These are phyloP conservation scores for Colletotrichum musicola DNA, from an alignment of 2,329 filamentous ascomycete species.

Conservation along the genomic window DNA sequence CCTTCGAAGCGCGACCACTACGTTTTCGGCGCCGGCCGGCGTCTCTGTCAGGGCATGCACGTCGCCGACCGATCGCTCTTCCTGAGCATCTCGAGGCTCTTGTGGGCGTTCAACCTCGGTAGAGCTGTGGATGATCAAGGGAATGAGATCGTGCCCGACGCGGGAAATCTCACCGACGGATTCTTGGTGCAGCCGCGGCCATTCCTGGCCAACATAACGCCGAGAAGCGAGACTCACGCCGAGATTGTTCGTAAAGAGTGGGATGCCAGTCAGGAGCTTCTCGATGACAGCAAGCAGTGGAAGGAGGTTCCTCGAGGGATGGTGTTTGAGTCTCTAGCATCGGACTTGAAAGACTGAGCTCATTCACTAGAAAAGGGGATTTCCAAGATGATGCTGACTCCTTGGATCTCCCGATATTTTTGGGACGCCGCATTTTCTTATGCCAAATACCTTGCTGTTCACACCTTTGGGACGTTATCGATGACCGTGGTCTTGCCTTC, in stretches of 20 bases:
- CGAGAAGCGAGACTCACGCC: conserved; percentile 22
- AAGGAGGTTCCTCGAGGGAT: conserved; percentile 17
- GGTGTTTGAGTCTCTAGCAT: conserved; percentile 7
- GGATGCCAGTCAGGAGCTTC: conserved; percentile 12
- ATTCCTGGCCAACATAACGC: conserved; percentile 31
- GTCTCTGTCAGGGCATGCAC: conserved; percentile 53
- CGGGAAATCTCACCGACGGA: conserved; percentile 36
- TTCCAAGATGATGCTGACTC: no score
- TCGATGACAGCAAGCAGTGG: conserved; percentile 22
- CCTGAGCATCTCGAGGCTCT: conserved; percentile 58
- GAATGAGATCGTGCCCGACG: conserved; percentile 51
- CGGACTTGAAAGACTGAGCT: neutral
- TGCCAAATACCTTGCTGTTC: no score
- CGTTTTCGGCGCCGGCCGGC: conserved; percentile 45
- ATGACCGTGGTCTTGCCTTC: no score
- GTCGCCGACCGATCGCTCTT: conserved; percentile 64
- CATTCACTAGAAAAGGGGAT: no score
- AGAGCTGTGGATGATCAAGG: conserved; percentile 34
- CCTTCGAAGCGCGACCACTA: conserved; percentile 51
- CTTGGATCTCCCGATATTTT: no score
- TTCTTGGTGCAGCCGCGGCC: conserved; percentile 16
- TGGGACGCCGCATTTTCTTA: no score
- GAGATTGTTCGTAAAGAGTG: conserved; percentile 19
- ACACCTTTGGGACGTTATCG: no score
- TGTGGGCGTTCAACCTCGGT: conserved; percentile 66